A percentile compares a stretch with the other conserved stretches of the same genome.
Conservation (phyloP, 768 basidiomycete genomes). For the Neoboletus brunneissimus region DNA sequence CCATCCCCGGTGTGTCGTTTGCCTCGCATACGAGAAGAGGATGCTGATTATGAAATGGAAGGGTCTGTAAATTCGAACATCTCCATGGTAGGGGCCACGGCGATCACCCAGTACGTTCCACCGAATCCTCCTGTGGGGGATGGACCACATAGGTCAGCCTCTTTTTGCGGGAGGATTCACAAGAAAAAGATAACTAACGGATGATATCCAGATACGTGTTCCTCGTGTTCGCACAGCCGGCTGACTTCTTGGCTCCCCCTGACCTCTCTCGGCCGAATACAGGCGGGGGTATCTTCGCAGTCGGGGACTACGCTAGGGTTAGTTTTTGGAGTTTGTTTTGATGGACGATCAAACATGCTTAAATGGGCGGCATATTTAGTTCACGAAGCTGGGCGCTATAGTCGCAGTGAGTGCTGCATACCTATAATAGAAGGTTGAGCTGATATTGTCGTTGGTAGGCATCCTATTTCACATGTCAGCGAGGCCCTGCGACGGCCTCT, state of each 20-base stretch:
- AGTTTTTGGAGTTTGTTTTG: slow-evolving; percentile 8
- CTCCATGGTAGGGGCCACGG: slow-evolving; percentile 41
- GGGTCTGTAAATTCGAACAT: slow-evolving; percentile 35
- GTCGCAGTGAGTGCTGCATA: slow-evolving; percentile 49
- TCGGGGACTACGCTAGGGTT: slow-evolving; percentile 57
- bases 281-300: slow-evolving; percentile 54
- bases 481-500: slow-evolving; percentile 54
- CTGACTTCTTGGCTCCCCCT: slow-evolving; percentile 57
- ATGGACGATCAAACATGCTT: neutral
- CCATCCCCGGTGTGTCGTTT: slow-evolving; percentile 40
- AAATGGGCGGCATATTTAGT: slow-evolving; percentile 29
- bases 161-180: neutral
- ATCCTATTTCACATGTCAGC: slow-evolving; percentile 72
- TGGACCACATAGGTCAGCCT: slow-evolving; percentile 70
- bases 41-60: neutral
- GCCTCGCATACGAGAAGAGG: neutral
- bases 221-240: slow-evolving; percentile 61
- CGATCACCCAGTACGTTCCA: slow-evolving; percentile 66
- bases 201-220: slow-evolving; percentile 69
- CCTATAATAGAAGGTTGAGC: neutral
- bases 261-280: slow-evolving; percentile 49
- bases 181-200: no score
- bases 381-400: slow-evolving; percentile 53
- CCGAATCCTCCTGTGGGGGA: slow-evolving; percentile 67
- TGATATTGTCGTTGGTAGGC: slow-evolving; percentile 38